These are phyloP conservation scores for Phytophthora parvispora DNA, from an alignment of 352 stramenopile species.

Conservation along the genomic window DNA sequence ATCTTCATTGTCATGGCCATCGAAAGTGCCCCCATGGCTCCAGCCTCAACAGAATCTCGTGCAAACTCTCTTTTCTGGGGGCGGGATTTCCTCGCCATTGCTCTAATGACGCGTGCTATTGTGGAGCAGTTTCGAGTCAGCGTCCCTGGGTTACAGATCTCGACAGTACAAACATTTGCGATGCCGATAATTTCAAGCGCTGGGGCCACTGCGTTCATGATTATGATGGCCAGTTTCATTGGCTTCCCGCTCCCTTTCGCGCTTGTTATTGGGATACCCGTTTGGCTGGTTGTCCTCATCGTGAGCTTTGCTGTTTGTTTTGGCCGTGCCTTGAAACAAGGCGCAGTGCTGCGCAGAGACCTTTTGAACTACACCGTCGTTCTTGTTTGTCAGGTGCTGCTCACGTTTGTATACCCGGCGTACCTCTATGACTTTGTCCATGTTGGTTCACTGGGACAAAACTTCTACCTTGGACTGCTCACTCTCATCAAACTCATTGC, in stretches of 20 bases:
- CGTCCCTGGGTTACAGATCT: slow-evolving; percentile 13
- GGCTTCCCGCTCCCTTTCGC: slow-evolving; percentile 57
- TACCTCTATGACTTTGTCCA: slow-evolving; percentile 48
- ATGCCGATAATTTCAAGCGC: slow-evolving; percentile 25
- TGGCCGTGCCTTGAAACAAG: background rate
- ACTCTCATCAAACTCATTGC: slow-evolving; percentile 48
- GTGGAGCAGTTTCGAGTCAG: slow-evolving; percentile 13
- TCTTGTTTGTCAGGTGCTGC: slow-evolving; percentile 2
- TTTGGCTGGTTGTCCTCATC: slow-evolving; percentile 26
- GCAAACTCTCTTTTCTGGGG: slow-evolving; percentile 14
- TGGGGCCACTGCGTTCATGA: slow-evolving; percentile 29
- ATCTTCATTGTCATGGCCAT: slow-evolving; percentile 2
- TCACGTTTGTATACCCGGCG: slow-evolving; percentile 46
- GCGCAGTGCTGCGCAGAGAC: slow-evolving; percentile 3
- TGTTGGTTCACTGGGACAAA: slow-evolving; percentile 21
- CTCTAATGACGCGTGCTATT: slow-evolving; percentile 13
- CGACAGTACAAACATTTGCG: background rate
- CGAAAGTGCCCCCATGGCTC: slow-evolving; percentile 7
- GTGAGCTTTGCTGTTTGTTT: slow-evolving; percentile 22
- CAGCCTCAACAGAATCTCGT: slow-evolving; percentile 3
- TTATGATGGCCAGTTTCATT: slow-evolving; percentile 31
- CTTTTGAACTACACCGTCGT: slow-evolving; percentile 8
- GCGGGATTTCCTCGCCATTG: slow-evolving; percentile 8
- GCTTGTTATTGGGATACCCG: slow-evolving; percentile 26
- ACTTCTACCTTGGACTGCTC: slow-evolving; percentile 35